Percentiles rank a stretch among this genome's conserved stretches.
Conservation (phyloP, 768 basidiomycete genomes). For the Peribolospora kevripleyi region DNA sequence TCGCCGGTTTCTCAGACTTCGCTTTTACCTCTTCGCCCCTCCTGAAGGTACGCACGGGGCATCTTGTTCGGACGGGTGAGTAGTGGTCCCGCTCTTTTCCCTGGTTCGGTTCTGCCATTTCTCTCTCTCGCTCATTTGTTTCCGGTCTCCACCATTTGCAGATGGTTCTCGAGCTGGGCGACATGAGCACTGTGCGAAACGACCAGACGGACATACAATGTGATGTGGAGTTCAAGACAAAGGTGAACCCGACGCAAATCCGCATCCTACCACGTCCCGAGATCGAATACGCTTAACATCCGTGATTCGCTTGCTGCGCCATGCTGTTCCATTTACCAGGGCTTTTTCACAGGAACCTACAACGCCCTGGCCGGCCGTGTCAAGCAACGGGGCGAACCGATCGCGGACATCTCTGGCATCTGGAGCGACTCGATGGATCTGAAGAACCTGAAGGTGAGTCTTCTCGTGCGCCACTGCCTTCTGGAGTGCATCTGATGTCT, state of each 20-base stretch:
- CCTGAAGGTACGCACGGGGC: constrained; percentile 20
- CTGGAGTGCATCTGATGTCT: not conserved
- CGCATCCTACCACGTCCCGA: too few relatives aligned
- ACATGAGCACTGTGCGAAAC: constrained; percentile 62
- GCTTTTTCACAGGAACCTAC: constrained; percentile 92
- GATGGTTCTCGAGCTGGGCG: constrained; percentile 91
- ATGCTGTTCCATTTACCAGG: constrained; percentile 25
- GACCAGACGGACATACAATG: constrained; percentile 45
- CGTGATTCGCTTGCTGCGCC: not conserved
- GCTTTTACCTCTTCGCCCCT: not conserved
- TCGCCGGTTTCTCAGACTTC: not conserved
- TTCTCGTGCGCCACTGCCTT: not conserved
- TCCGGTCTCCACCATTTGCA: constrained; percentile 20
- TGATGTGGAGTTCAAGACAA: constrained; percentile 92
- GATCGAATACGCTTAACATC: not conserved
- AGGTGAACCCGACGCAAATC: constrained; percentile 27
- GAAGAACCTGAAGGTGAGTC: constrained; percentile 38
- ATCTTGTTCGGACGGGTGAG: constrained; percentile 29
- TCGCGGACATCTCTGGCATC: constrained; percentile 68
- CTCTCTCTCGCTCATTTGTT: constrained; percentile 28
- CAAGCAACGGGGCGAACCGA: constrained; percentile 34
- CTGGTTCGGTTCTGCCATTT: constrained; percentile 22
- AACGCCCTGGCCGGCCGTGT: constrained; percentile 68
- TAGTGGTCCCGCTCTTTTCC: constrained; percentile 28
- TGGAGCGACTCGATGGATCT: constrained; percentile 85